phyloP scores from a whole-genome alignment of 495 filamentous ascomycete species.

The Trichocladium uniseriatum region DNA sequence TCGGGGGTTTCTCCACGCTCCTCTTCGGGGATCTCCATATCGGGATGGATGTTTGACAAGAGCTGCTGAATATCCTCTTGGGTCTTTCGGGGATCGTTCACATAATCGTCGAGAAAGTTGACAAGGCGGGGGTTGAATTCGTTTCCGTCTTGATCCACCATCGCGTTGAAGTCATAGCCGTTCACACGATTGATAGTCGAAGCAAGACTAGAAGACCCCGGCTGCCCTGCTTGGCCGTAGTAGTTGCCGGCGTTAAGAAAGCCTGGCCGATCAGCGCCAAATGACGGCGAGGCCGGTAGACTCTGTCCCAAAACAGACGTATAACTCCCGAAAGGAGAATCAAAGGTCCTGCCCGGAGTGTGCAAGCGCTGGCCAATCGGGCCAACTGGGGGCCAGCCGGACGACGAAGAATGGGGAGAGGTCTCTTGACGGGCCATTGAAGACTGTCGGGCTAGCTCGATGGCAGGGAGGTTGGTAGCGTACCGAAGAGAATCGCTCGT shows the following conservation, averaged over 20 bases:
- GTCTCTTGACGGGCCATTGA: conserved; percentile 4
- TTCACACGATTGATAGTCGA: conserved; percentile 19
- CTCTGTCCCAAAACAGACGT: neutral
- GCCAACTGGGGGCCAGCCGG: neutral
- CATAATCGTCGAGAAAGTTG: conserved; percentile 31
- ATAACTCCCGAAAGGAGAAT: neutral
- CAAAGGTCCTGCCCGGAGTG: neutral
- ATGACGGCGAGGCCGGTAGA: neutral
- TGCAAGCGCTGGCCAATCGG: neutral
- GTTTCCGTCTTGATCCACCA: conserved; percentile 22
- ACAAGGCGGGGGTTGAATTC: conserved; percentile 17
- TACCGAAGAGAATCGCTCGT: neutral
- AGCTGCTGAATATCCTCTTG: conserved; percentile 57
- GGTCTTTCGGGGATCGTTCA: conserved; percentile 49
- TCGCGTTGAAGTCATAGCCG: conserved; percentile 15
- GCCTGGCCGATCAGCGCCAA: neutral
- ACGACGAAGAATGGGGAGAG: neutral
- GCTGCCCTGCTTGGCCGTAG: neutral
- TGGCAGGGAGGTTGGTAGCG: neutral
- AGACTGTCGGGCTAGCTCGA: conserved; percentile 8
- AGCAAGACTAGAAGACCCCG: conserved; percentile 3
- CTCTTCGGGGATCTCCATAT: conserved; percentile 55
- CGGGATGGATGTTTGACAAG: conserved; percentile 64
- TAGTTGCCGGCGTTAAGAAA: neutral
- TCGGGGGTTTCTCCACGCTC: conserved; percentile 65